Percentiles rank a stretch among this genome's conserved stretches.
These are phyloP conservation scores for Liriodendron chinense DNA, from an alignment of 164 flowering plant genomes.

Conservation along the genomic window DNA sequence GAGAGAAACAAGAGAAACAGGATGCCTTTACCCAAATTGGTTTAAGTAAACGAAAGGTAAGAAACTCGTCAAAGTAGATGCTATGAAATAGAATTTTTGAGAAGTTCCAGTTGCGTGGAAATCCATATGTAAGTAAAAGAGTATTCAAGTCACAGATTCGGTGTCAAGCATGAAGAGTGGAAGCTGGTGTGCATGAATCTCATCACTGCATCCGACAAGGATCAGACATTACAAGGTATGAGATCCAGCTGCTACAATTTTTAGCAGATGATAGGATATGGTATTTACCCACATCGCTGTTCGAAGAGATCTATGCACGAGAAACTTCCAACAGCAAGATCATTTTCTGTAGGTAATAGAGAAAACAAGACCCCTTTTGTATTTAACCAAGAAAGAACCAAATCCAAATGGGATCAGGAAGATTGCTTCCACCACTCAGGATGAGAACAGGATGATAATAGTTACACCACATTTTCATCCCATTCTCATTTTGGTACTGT, in stretches of 20 bases:
- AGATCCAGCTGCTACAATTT: neutral
- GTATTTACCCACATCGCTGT: neutral
- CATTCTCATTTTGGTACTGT: too few relatives aligned
- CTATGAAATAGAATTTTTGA: too few relatives aligned
- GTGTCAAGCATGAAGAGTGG: neutral
- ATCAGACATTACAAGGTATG: too few relatives aligned
- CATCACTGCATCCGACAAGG: neutral
- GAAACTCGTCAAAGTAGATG: too few relatives aligned
- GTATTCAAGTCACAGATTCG: neutral
- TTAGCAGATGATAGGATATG: neutral
- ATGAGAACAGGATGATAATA: neutral
- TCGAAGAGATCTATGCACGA: neutral
- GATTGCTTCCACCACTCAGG: neutral
- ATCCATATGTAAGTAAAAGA: too few relatives aligned
- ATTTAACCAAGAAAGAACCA: neutral
- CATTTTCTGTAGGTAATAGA: neutral
- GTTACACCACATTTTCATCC: too few relatives aligned
- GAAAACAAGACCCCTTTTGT: neutral
- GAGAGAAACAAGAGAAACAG: neutral
- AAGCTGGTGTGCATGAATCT: neutral
- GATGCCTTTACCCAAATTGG: neutral
- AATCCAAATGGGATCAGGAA: neutral
- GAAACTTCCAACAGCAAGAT: neutral
- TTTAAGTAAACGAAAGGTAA: too few relatives aligned
- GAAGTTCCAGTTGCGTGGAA: too few relatives aligned